A percentile compares a stretch with the other conserved stretches of the same genome.
Evolutionary conservation across 441 rosid genomes (phyloP).

Genomic region (Jatropha podagrica): DNA sequence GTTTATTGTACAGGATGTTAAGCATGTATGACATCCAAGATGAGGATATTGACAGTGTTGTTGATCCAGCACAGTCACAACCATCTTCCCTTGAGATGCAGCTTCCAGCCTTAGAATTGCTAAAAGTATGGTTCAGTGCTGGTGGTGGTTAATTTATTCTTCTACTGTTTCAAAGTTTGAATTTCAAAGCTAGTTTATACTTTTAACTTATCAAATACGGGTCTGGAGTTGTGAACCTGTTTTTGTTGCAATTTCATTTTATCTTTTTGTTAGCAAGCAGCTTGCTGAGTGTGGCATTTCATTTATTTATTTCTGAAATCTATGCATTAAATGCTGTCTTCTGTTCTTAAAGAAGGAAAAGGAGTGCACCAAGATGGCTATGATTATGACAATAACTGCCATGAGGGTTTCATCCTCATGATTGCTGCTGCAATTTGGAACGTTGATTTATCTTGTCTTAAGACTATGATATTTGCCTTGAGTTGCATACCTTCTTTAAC

Average conservation of each 20-base stretch:
- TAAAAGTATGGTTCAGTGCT: slow-evolving; percentile 57
- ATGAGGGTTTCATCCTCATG: not conserved
- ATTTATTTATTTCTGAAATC: not conserved
- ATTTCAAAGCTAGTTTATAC: not conserved
- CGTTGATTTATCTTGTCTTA: not conserved
- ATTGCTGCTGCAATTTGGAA: not conserved
- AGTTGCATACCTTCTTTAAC: slow-evolving; percentile 1
- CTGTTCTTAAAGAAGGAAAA: not conserved
- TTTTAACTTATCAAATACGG: not conserved
- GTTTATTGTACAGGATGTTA: slow-evolving; percentile 62
- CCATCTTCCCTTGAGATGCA: slow-evolving; percentile 70
- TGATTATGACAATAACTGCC: not conserved
- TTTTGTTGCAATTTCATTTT: not conserved
- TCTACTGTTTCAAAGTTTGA: not conserved
- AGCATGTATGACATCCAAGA: slow-evolving; percentile 82
- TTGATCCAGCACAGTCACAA: slow-evolving; percentile 58
- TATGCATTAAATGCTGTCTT: not conserved
- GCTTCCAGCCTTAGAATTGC: slow-evolving; percentile 84
- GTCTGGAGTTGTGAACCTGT: not conserved
- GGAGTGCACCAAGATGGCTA: not conserved
- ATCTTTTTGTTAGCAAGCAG: too few relatives aligned
- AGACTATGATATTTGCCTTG: not conserved
- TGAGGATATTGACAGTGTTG: slow-evolving; percentile 70
- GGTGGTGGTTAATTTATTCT: slow-evolving; percentile 14
- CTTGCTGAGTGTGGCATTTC: too few relatives aligned